phyloP scores from a whole-genome alignment of 768 basidiomycete genomes.

The Tephrocybe sp. region DNA sequence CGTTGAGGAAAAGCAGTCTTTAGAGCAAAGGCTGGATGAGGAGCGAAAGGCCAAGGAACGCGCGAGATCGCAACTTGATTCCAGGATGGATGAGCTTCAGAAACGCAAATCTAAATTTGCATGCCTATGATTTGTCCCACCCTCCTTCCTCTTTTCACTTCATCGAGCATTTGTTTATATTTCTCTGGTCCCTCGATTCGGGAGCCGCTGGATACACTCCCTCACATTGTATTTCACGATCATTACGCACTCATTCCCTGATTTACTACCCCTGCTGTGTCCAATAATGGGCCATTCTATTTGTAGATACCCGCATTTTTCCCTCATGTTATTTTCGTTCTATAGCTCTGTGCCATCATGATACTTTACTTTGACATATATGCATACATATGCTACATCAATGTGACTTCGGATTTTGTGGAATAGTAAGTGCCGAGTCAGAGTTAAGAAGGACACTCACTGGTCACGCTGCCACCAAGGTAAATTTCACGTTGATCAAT shows the following conservation, averaged over 20 bases:
- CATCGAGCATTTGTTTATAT: slow-evolving; percentile 14
- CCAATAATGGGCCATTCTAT: slow-evolving; percentile 32
- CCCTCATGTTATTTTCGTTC: slow-evolving; percentile 29
- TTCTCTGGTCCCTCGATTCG: slow-evolving; percentile 13
- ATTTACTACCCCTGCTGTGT: slow-evolving; percentile 28
- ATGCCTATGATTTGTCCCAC: slow-evolving; percentile 70
- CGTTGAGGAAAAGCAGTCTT: slow-evolving; percentile 85
- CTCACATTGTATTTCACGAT: slow-evolving; percentile 24
- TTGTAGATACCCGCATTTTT: slow-evolving; percentile 48
- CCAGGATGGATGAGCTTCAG: slow-evolving; percentile 82
- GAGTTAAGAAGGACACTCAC: no score
- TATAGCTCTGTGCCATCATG: slow-evolving; percentile 29
- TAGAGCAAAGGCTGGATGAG: slow-evolving; percentile 82
- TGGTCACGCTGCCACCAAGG: neutral
- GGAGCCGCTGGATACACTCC: slow-evolving; percentile 20
- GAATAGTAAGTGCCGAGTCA: no score
- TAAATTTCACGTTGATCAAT: neutral
- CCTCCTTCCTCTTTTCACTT: slow-evolving; percentile 11
- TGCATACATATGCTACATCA: slow-evolving; percentile 24
- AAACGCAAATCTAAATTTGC: slow-evolving; percentile 91
- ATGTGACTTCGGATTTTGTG: slow-evolving; percentile 15
- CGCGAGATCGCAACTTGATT: slow-evolving; percentile 82
- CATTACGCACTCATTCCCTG: slow-evolving; percentile 21
- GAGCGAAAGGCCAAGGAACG: slow-evolving; percentile 90
- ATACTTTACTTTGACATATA: slow-evolving; percentile 16